These are phyloP conservation scores for Durotheca rogersii DNA, from an alignment of 495 filamentous ascomycete genomes.

Conservation along the genomic window DNA sequence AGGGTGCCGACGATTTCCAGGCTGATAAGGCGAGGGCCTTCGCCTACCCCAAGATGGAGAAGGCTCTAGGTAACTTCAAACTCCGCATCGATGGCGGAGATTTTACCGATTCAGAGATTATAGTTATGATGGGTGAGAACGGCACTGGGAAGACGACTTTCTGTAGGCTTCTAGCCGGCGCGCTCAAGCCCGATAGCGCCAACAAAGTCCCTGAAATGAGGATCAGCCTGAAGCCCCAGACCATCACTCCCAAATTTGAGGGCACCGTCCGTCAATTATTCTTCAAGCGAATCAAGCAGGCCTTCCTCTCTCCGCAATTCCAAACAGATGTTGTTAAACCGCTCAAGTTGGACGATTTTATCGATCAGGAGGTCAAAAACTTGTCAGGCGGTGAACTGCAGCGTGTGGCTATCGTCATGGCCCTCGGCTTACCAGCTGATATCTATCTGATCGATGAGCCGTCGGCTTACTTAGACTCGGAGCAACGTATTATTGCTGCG, in stretches of 20 bases:
- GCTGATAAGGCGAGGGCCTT: conserved; percentile 83
- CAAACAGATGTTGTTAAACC: conserved; percentile 99
- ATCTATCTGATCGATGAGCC: conserved; percentile 99
- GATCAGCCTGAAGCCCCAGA: conserved; percentile 99
- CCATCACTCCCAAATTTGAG: conserved; percentile 96
- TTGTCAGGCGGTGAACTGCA: conserved; percentile 98
- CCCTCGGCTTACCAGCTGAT: conserved; percentile 92
- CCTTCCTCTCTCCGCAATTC: conserved; percentile 95
- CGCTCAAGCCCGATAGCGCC: conserved; percentile 79
- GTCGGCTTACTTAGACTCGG: conserved; percentile 92
- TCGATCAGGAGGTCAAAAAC: conserved; percentile 98
- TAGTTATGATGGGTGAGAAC: conserved; percentile 99
- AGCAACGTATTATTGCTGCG: conserved; percentile 96
- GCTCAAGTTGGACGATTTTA: conserved; percentile 95
- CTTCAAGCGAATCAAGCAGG: conserved; percentile 95
- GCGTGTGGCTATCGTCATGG: conserved; percentile 95
- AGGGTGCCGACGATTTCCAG: conserved; percentile 88
- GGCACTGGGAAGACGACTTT: conserved; percentile 96
- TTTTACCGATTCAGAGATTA: conserved; percentile 97
- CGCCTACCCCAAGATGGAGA: conserved; percentile 85
- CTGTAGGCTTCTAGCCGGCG: conserved; percentile 92
- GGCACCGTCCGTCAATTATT: conserved; percentile 88
- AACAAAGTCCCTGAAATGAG: conserved; percentile 84
- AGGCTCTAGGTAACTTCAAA: conserved; percentile 88
- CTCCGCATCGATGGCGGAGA: conserved; percentile 75